A percentile compares a stretch with the other conserved stretches of the same genome.
phyloP scores from a whole-genome alignment of 2,329 filamentous ascomycete genomes.

The Scleromitrula shiraiana region DNA sequence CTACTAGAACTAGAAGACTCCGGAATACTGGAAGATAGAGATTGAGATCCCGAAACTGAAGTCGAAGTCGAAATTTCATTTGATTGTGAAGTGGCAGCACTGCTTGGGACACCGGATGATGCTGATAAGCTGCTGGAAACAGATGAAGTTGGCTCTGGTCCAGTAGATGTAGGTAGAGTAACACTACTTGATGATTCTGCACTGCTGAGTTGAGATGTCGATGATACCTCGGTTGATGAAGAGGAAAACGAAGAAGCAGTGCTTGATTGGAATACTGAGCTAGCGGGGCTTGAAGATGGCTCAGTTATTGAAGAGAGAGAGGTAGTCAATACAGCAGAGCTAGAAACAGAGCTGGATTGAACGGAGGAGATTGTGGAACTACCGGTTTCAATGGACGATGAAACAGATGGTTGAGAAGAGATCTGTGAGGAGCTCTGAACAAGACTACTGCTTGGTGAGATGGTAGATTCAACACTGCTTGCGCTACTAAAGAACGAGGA shows the following conservation, averaged over 20 bases:
- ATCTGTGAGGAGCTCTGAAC: neutral
- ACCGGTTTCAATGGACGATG: too few species aligned
- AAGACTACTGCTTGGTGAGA: neutral
- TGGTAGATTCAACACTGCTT: neutral
- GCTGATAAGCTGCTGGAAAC: neutral
- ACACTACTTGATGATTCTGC: too few species aligned
- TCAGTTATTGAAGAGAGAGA: too few species aligned
- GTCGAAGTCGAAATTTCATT: too few species aligned
- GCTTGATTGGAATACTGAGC: too few species aligned
- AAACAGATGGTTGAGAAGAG: too few species aligned
- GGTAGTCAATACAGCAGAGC: neutral
- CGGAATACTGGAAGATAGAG: neutral
- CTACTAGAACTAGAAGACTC: neutral
- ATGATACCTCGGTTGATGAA: too few species aligned
- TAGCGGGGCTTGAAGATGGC: neutral
- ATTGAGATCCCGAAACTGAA: too few species aligned
- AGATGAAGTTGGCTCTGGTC: neutral
- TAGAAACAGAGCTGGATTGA: neutral
- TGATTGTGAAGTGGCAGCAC: neutral
- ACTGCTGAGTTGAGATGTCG: too few species aligned
- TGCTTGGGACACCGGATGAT: neutral
- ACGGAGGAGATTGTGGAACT: too few species aligned
- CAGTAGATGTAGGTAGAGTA: too few species aligned
- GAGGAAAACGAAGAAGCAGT: too few species aligned
- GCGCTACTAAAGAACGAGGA: neutral